These are phyloP conservation scores for Metschnikowia drakensbergensis DNA, from an alignment of 805 yeast species.

Conservation along the genomic window DNA sequence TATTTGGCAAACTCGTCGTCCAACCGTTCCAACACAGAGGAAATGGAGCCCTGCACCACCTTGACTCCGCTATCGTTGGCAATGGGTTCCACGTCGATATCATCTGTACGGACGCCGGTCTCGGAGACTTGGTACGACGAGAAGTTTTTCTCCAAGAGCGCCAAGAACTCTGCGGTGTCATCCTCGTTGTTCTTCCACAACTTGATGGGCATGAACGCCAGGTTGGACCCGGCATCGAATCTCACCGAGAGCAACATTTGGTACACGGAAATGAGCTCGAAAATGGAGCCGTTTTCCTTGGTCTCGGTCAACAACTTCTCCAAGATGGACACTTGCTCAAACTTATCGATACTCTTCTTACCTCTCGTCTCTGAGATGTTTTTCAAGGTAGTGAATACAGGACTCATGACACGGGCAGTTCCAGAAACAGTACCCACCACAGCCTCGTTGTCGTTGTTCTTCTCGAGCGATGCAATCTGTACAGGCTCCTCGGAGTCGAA, in stretches of 20 bases:
- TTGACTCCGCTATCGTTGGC: conserved; percentile 59
- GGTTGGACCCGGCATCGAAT: conserved; percentile 71
- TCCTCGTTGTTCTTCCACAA: conserved; percentile 72
- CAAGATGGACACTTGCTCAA: conserved; percentile 69
- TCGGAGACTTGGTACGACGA: conserved; percentile 68
- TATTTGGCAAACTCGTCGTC: conserved; percentile 92
- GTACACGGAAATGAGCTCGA: conserved; percentile 74
- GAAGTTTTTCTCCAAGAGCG: conserved; percentile 61
- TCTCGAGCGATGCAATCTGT: conserved; percentile 33
- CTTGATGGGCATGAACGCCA: conserved; percentile 68
- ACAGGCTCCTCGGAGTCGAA: conserved; percentile 56
- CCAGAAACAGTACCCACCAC: conserved; percentile 32
- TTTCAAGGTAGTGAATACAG: conserved; percentile 69
- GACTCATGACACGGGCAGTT: conserved; percentile 35
- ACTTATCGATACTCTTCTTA: conserved; percentile 84
- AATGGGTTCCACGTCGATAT: conserved; percentile 64
- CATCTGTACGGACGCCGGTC: conserved; percentile 65
- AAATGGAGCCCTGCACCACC: conserved; percentile 77
- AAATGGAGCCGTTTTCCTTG: conserved; percentile 39
- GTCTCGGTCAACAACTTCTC: conserved; percentile 52
- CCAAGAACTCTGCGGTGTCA: conserved; percentile 61
- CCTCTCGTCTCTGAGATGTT: conserved; percentile 86
- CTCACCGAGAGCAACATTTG: conserved; percentile 82
- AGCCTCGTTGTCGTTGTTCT: conserved; percentile 28
- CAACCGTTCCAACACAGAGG: conserved; percentile 84